Evolutionary conservation across 257 asterid species (phyloP), one percentile per base, ranked within the genome.

Genomic region (Cruciata laevipes): DNA sequence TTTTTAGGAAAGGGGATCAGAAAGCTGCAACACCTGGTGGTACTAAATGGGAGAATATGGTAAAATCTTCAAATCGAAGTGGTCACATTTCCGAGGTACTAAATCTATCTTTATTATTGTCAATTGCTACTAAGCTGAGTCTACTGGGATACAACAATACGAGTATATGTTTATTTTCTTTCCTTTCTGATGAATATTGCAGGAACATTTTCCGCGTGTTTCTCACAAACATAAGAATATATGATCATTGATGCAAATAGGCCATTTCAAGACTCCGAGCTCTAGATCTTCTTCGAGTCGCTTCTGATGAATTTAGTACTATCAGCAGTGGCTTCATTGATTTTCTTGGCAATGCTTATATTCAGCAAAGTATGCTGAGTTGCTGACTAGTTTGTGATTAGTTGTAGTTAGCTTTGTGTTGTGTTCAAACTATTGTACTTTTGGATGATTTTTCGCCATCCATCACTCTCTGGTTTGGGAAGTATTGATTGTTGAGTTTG

Each of bases 21-120:
- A 82, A 82, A 68, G 78, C 76, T 44, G 42, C 74, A 1, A 71
- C 62, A n/a, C 23, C 71, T n/a, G 80, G 74, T n/a, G 80, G 73
- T 40, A 67, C 83, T 66, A 92, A 85, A 67, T 88, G 98, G 97
- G 97, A 92, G 82, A 88, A 87, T 2, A 87, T 90, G 20, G 98
- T 89, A 51, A 92, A 86, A 79, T 76, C 91, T 61, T 78, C 93
- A 61, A 79, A 86, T 71, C 33, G 66, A 40, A 74, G 75, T 13
- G 75, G 78, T 57, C 88, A 86, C 44, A 81, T 82, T 70, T 82
- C 95, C 5, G 85, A 83, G 97, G 98, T 92, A 78, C 21, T 47
- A 47, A 40, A 71, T 37, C 42, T 57, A 14, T 33, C 61, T 65
- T 21, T 23, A 57, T 69, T 71, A n/a, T 52, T 27, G 27, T 58